Base-by-base conservation (phyloP, 495 filamentous ascomycete species). In the Aspergillus taichungensis region DNA sequence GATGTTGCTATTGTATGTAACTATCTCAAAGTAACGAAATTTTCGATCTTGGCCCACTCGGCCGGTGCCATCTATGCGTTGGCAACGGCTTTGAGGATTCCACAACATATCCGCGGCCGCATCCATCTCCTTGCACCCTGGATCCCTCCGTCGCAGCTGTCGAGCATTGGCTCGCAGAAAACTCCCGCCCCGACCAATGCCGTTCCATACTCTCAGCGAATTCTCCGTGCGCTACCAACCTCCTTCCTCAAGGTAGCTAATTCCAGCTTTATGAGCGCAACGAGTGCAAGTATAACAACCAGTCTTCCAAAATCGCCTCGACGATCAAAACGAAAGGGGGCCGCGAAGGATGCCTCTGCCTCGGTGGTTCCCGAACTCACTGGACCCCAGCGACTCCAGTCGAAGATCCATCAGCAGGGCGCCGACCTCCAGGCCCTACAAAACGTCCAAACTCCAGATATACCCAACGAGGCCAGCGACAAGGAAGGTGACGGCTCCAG, bases 101-200 rank as follows among this genome's bases (percentile, higher is more conserved):
- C 94, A 11, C 88, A 95, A 53, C 87, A 95, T 60, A 92, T 99
- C 50, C 83, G 91, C 11, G 91, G 94, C 24, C 85, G 87, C 30
- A 91, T 99, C 18, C 92, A 99, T 64, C 80, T 99, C 7, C 74
- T 99, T 9, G 91, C 92, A 2, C 92, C 92, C 0, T 99, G 92
- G 94, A 97, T 99, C 34, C 92, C 92, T 2, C 92, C 92, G 0
- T 94, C 88, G n/a, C 92, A 99, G 56, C 85, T 97, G 72, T 89
- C 82, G 31, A 83, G 79, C 30, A 81, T 94, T 39, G 76, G 88
- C 28, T 74, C 83, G n/a, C 78, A 84, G 12, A 79, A 86, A 49
- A 80, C 83, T 8, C 68, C 84, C 8, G 79, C 85, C 0, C 88
- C 88, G 0, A 81, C 77, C 1, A 89, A 84, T 52, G 84, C 88